Base-by-base conservation (phyloP, 1,284 basidiomycete genomes). In the Puccinia novopanici region DNA sequence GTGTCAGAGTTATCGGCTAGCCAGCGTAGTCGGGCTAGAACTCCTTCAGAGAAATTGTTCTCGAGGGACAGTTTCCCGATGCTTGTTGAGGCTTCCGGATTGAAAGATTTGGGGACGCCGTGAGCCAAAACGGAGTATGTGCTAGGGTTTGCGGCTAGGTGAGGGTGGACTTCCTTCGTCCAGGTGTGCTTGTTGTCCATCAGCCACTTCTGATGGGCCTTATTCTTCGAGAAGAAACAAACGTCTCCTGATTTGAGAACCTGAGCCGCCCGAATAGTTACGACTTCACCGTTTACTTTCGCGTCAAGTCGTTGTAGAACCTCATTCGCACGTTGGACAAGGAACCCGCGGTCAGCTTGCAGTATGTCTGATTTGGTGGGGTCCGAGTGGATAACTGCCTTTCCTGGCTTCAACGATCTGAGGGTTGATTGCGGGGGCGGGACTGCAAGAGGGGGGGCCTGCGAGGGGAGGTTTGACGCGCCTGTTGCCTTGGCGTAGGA, bases 131-230 rank as follows among this genome's bases (percentile, higher is more conserved):
- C 42, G 5, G 42, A 65, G 27, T 17, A 65, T 6, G 42, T n/a
- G 8, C 27, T 67, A 2, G 34, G 63, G 9, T 6, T 40, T 8
- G 63, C 34, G 37, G 10, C 34, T 2, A 42, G 34, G 63, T 67
- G 5, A 9, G 63, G 22, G 34, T 67, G 63, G 5, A 67, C 63
- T 8, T 67, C 63, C 42, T 67, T 67, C 5, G 34, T 40, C 63
- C 63, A 67, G 2, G 10, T 13, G 63, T 67, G 34, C 40, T 67
- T 67, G 34, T 40, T 67, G 22, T 67, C 42, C 63, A 67, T 67
- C 5, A 67, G 42, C 63, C 63, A 67, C 15, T 57, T 24, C 24
- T 57, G 55, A 24, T 27, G n/a, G 5, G 19, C 9, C 19, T 30
- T 27, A 15, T 57, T 57, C n/a, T 24, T 57, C 4, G 55, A 8